Evolutionary conservation across 306 rosid genomes (phyloP), one percentile per base, ranked within the genome.

Genomic region (Echinosophora koreensis): DNA sequence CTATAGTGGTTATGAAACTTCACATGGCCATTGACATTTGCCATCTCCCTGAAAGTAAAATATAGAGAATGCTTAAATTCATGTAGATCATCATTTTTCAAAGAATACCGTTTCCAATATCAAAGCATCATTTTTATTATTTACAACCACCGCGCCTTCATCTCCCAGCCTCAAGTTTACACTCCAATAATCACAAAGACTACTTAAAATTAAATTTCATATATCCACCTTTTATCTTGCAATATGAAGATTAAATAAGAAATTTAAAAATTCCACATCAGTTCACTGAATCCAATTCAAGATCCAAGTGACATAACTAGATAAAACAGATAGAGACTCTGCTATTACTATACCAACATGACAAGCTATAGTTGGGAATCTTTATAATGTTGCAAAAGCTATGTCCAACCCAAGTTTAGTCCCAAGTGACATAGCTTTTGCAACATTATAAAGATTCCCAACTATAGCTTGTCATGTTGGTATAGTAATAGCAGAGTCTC

Each of bases 1-100:
- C 88, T 90, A 69, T 90, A 95, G 83, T 83, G 89, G 64, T 95
- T 89, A 83, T 82, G 91, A 85, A 95, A 89, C 83, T 83, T 89
- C 83, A 90, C 90, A 42, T 87, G 90, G 32, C 98, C 98, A 77
- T 84, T 79, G 79, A 86, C 95, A 77, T 92, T 92, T 85, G 87
- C 96, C 87, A 92, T 88, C 88, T 86, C 97, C 85, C 98, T 95
- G 73, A 76, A 77, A 79, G 60, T 70, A 55, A 50, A 62, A 65
- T 77, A 74, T 28, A 57, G 18, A 77, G 22, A 55, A 46, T 66
- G 15, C 46, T 54, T 44, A 44, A 73, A 47, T 62, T 28, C 61
- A 69, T 30, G 52, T 57, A 74, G 42, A 78, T 57, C 22, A 39
- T 15, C 50, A 55, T 28, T 73, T 67, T 73, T 46, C 32, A 30